Conservation (phyloP, 768 basidiomycete species). For the Cantharellus anzutake region DNA sequence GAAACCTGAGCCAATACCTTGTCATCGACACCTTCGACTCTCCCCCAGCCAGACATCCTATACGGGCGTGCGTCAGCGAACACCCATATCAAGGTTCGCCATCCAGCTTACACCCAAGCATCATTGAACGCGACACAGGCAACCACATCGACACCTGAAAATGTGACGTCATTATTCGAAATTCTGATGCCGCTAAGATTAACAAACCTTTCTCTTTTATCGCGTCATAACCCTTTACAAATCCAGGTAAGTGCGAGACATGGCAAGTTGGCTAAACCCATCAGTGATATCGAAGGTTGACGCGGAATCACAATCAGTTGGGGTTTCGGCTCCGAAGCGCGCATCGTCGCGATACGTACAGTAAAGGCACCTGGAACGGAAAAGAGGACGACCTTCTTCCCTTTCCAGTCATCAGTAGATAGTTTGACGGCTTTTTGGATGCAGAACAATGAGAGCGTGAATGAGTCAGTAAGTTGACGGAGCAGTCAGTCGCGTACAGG, state of each 20-base stretch:
- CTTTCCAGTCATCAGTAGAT: constrained; percentile 47
- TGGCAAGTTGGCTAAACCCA: constrained; percentile 27
- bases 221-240: constrained; percentile 19
- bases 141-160: constrained; percentile 11
- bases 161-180: background rate
- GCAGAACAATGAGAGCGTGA: background rate
- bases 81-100: too few species aligned
- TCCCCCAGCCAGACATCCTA: constrained; percentile 14
- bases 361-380: constrained; percentile 71
- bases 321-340: background rate
- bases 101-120: constrained; percentile 7
- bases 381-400: constrained; percentile 54
- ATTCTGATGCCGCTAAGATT: background rate
- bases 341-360: constrained; percentile 21
- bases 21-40: constrained; percentile 11
- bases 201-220: constrained; percentile 17
- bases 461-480: background rate
- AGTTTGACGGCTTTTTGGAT: constrained; percentile 28
- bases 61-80: background rate
- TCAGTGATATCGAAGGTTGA: background rate
- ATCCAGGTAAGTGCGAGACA: constrained; percentile 23
- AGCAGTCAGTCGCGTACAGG: background rate
- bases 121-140: constrained; percentile 11
- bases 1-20: constrained; percentile 7
- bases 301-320: background rate